Evolutionary conservation across 106 monocot species (phyloP), one percentile per base, ranked within the genome.

Genomic region (Dendrobium nobile): DNA sequence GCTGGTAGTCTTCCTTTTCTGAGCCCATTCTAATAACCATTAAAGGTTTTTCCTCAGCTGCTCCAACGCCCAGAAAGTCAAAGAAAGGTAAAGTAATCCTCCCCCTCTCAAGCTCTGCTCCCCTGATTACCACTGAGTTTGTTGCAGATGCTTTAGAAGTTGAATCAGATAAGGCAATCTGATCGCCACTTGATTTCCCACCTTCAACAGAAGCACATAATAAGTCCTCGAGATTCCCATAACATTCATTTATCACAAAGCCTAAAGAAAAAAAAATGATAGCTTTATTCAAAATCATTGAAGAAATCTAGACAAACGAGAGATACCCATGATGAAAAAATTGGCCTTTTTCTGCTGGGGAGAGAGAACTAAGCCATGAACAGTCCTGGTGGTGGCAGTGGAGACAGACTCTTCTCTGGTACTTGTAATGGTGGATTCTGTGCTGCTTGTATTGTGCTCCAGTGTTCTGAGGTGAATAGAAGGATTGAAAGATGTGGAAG

Each of bases 351-450:
- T 13, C 22, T 65, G 44, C 15, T 27, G 47, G 45, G 42, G 24
- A 41, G 45, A 11, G 42, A 9, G 15, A 20, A 5, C 10, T 47
- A 44, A 47, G 42, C 22, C 45, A 33, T 33, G 72, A 13, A 51
- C 37, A n/a, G 22, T 65, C 22, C 54, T 37, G 28, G 17, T 37
- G 10, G 74, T 75, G 75, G 22, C 56, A 31, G 59, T 44, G 17
- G 81, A 81, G 59, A 54, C 22, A 40, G 81, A 75, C 43, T 58
- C 48, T 20, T 82, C 68, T 78, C 54, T 72, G 26, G 15, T 70
- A 55, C 51, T 78, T 20, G 77, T 78, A 26, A 55, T 73, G 78
- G 72, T 78, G 18, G 82, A 82, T 13, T 82, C 82, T 1, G 65
- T 70, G 43, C 82, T 77, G 77, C n/a, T 27, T 22, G 77, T 48